Evolutionary conservation across 371 early-diverging fungal species (phyloP).

Genomic region (Circinella umbellata): DNA sequence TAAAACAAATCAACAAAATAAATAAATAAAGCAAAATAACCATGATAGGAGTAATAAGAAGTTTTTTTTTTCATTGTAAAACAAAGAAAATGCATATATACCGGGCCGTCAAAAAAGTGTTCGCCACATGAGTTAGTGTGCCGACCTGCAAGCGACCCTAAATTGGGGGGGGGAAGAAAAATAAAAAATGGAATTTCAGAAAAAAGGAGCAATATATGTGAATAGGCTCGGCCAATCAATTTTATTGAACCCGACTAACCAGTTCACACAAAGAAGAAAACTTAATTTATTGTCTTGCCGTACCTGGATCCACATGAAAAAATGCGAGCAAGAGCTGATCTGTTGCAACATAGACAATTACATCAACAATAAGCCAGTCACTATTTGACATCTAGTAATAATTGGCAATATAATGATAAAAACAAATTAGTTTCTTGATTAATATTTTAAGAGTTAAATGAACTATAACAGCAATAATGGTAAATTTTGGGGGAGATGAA

Average conservation of each 20-base stretch:
- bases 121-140: constrained; percentile 15
- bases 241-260: background rate
- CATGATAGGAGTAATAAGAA: too few species aligned
- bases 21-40: constrained; percentile 2
- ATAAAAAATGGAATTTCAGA: background rate
- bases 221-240: constrained; percentile 8
- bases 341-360: constrained; percentile 65
- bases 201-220: background rate
- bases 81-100: constrained; percentile 3
- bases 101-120: constrained; percentile 11
- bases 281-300: constrained; percentile 4
- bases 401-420: too few species aligned
- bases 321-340: constrained; percentile 59
- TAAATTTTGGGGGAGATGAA: too few species aligned
- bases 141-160: constrained; percentile 2
- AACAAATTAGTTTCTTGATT: too few species aligned
- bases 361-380: constrained; percentile 54
- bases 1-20: too few species aligned
- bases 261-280: background rate
- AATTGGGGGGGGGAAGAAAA: background rate
- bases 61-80: background rate
- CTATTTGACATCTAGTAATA: constrained; percentile 24
- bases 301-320: constrained; percentile 46
- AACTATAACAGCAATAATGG: too few species aligned
- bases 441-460: too few species aligned